Evolutionary conservation across 257 asterid genomes (phyloP).

Genomic region (Striga asiatica): DNA sequence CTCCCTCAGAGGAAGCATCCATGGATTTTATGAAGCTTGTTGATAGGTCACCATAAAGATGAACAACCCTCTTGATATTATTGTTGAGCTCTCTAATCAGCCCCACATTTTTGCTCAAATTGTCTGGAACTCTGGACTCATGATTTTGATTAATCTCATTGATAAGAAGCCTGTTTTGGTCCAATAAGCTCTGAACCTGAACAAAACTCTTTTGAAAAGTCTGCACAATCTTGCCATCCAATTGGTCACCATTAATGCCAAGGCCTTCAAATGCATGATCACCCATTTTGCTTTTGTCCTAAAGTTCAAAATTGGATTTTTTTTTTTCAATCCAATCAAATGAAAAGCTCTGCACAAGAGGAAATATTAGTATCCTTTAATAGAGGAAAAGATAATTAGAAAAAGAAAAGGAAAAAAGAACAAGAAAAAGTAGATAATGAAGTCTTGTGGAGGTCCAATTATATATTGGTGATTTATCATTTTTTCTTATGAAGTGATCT

Average conservation of each 20-base stretch:
- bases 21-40: slow-evolving; percentile 38
- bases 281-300: slow-evolving; percentile 31
- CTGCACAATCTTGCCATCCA: slow-evolving; percentile 49
- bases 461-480: slow-evolving; percentile 22
- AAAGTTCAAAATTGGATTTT: not conserved
- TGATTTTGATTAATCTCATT: slow-evolving; percentile 70
- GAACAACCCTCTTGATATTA: slow-evolving; percentile 64
- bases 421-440: not conserved
- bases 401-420: too few species aligned
- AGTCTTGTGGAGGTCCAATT: too few species aligned
- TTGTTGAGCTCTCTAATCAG: slow-evolving; percentile 61
- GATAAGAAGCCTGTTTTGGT: slow-evolving; percentile 59
- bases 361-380: not conserved
- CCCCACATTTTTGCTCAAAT: slow-evolving; percentile 61
- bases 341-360: slow-evolving; percentile 14
- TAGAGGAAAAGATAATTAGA: too few species aligned
- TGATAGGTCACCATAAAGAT: slow-evolving; percentile 62
- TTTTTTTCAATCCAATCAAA: slow-evolving; percentile 15
- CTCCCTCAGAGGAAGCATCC: slow-evolving; percentile 63
- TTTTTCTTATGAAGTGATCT: too few species aligned
- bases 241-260: slow-evolving; percentile 11
- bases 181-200: slow-evolving; percentile 59
- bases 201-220: slow-evolving; percentile 66
- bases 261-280: slow-evolving; percentile 45
- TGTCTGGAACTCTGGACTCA: slow-evolving; percentile 63